A percentile compares a stretch with the other conserved stretches of the same genome.
Evolutionary conservation across 768 basidiomycete species (phyloP).

Genomic region (Suillus discolor): DNA sequence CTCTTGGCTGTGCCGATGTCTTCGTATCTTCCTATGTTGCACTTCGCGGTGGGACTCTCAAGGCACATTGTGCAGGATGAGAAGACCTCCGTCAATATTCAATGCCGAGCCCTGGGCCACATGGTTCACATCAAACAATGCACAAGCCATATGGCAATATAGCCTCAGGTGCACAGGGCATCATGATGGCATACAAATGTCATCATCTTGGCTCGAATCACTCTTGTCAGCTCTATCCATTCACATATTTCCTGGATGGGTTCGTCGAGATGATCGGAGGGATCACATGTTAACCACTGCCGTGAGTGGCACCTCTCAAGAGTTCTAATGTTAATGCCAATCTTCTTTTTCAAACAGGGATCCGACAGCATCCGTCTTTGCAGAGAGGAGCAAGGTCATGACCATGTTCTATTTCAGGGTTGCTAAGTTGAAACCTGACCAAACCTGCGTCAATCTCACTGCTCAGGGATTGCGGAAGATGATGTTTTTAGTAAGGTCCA

Average conservation of each 20-base stretch:
- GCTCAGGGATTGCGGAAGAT: not conserved
- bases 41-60: not conserved
- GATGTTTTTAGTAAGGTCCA: not conserved
- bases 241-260: not conserved
- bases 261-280: not conserved
- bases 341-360: not conserved
- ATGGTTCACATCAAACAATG: not conserved
- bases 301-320: not conserved
- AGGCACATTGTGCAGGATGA: not conserved
- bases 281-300: not conserved
- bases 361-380: not conserved
- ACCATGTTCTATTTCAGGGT: not conserved
- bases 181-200: not conserved
- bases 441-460: not conserved
- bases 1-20: conserved; percentile 1
- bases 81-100: not conserved
- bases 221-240: not conserved
- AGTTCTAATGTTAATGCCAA: not conserved
- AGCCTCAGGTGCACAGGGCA: not conserved
- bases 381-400: not conserved
- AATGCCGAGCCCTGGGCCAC: not conserved
- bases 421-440: not conserved
- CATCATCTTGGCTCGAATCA: not conserved
- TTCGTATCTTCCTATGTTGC: not conserved
- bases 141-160: conserved; percentile 1